A percentile compares a stretch with the other conserved stretches of the same genome.
Evolutionary conservation across 169 alveolate genomes (phyloP).

Genomic region (Prorocentrum cordatum): DNA sequence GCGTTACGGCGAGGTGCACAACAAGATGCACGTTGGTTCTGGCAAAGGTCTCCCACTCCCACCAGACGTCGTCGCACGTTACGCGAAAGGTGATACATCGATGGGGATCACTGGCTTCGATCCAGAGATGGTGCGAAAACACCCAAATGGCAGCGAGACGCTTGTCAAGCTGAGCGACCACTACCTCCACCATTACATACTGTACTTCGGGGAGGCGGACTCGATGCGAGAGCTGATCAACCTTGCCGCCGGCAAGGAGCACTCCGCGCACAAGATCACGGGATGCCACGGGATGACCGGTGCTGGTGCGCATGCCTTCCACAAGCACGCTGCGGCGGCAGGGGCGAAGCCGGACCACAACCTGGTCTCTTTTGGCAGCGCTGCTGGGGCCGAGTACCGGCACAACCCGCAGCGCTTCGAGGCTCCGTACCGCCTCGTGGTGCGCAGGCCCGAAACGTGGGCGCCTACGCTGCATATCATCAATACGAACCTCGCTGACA

Average conservation of each 20-base stretch:
- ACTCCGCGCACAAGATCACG: slow-evolving; percentile 30
- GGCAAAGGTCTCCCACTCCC: slow-evolving; percentile 8
- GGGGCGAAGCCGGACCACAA: neutral
- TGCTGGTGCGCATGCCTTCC: neutral
- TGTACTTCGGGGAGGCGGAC: slow-evolving; percentile 4
- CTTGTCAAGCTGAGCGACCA: slow-evolving; percentile 34
- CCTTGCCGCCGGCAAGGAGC: slow-evolving; percentile 14
- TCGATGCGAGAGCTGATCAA: neutral
- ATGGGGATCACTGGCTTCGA: slow-evolving; percentile 52
- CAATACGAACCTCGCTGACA: too few relatives aligned
- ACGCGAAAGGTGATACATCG: neutral
- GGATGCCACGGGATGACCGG: slow-evolving; percentile 58
- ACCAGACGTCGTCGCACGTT: neutral
- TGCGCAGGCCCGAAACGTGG: slow-evolving; percentile 14
- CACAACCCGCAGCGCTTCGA: slow-evolving; percentile 53
- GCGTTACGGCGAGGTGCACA: slow-evolving; percentile 57
- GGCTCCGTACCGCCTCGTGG: slow-evolving; percentile 17
- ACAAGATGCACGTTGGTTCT: neutral
- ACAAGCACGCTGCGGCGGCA: neutral
- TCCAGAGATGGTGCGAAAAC: slow-evolving; percentile 18
- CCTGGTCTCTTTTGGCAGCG: slow-evolving; percentile 50
- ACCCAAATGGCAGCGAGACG: neutral
- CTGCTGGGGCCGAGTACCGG: slow-evolving; percentile 57
- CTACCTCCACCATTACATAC: slow-evolving; percentile 55
- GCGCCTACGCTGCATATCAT: slow-evolving; percentile 42